These are phyloP conservation scores for Candida ulmi DNA, from an alignment of 805 yeast species.

Conservation along the genomic window DNA sequence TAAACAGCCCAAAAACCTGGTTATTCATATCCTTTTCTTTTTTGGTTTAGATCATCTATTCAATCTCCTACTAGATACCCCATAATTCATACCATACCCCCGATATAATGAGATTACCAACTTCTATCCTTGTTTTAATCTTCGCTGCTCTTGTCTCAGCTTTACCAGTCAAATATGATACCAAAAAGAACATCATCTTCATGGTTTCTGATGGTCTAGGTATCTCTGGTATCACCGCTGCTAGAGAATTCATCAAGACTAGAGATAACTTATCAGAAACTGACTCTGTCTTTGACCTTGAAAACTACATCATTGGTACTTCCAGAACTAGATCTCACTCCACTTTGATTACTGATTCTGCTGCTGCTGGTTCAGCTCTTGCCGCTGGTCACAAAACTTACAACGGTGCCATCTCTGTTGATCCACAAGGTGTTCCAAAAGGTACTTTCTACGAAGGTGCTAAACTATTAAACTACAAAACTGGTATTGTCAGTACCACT, in stretches of 20 bases:
- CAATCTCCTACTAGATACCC: neutral
- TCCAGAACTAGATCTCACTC: constrained; percentile 79
- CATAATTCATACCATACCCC: neutral
- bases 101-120: constrained; percentile 18
- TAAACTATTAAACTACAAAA: constrained; percentile 68
- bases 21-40: neutral
- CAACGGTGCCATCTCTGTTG: constrained; percentile 91
- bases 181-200: constrained; percentile 72
- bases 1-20: neutral
- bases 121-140: constrained; percentile 15
- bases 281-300: constrained; percentile 54
- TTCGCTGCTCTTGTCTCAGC: constrained; percentile 19
- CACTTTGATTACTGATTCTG: constrained; percentile 83
- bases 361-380: constrained; percentile 95
- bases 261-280: constrained; percentile 41
- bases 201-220: constrained; percentile 94
- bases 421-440: constrained; percentile 58
- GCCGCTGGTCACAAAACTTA: constrained; percentile 77
- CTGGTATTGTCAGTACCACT: constrained; percentile 90
- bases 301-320: constrained; percentile 67
- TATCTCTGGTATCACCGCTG: constrained; percentile 74
- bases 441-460: constrained; percentile 88
- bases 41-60: too few species aligned
- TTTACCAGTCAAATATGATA: constrained; percentile 20
- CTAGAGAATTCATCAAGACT: constrained; percentile 67